Conservation (phyloP, 441 rosid genomes). For the Erysimum pusillum region DNA sequence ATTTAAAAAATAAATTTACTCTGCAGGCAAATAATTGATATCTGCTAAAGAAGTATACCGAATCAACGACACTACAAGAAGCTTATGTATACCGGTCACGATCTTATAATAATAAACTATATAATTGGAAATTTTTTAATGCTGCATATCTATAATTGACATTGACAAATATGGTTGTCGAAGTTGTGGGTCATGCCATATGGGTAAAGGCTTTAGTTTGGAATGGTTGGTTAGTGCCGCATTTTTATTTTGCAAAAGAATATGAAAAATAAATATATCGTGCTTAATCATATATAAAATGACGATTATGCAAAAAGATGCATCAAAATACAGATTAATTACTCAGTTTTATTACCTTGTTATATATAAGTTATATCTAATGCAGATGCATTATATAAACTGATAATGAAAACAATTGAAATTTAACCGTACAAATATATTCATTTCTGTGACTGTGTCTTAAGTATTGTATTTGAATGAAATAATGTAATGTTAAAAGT, state of each 20-base stretch:
- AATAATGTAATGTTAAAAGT: not conserved
- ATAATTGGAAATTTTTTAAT: constrained; percentile 4
- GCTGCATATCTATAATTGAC: not conserved
- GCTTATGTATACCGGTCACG: not conserved
- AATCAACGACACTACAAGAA: not conserved
- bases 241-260: not conserved
- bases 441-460: no score
- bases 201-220: constrained; percentile 18
- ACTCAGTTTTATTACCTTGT: not conserved
- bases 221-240: constrained; percentile 21
- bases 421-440: no score
- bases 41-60: no score
- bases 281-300: not conserved
- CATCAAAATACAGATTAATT: constrained; percentile 1
- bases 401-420: no score
- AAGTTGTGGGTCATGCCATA: constrained; percentile 47
- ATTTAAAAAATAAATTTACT: no score
- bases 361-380: not conserved
- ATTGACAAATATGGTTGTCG: constrained; percentile 5
- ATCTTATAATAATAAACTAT: not conserved
- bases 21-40: no score
- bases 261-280: not conserved
- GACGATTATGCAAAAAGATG: not conserved
- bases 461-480: no score
- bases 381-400: no score